These are phyloP conservation scores for Penicillium pancosmium DNA, from an alignment of 495 filamentous ascomycete species.

Conservation along the genomic window DNA sequence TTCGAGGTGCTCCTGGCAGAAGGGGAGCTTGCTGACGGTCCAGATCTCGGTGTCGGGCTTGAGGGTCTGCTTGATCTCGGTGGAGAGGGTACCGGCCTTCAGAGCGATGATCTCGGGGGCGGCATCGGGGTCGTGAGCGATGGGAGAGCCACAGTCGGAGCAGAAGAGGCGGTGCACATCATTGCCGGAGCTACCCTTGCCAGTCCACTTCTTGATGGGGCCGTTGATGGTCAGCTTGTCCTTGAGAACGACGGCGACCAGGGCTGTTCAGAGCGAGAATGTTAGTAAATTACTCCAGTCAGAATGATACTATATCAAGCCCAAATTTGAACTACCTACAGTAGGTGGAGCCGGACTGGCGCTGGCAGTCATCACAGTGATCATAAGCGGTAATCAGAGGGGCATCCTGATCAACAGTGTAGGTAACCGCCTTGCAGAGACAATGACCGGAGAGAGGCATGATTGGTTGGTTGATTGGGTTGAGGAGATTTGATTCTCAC, in stretches of 20 bases:
- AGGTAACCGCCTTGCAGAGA: constrained; percentile 70
- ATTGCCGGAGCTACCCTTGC: constrained; percentile 57
- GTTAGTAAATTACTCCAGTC: background rate
- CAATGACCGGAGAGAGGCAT: constrained; percentile 72
- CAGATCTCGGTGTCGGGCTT: constrained; percentile 74
- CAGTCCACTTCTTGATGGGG: constrained; percentile 62
- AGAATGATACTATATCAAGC: background rate
- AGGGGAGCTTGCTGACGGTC: constrained; percentile 67
- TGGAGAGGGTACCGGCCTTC: constrained; percentile 65
- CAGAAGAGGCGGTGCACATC: constrained; percentile 69
- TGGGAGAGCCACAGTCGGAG: constrained; percentile 67
- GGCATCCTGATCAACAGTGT: constrained; percentile 56
- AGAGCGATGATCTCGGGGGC: constrained; percentile 69
- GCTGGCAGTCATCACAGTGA: constrained; percentile 74
- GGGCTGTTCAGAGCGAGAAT: constrained; percentile 42
- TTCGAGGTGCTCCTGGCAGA: constrained; percentile 64
- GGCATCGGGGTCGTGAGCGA: constrained; percentile 69
- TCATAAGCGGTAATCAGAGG: constrained; percentile 64
- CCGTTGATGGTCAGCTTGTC: constrained; percentile 61
- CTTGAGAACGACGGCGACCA: constrained; percentile 67
- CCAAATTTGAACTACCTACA: constrained; percentile 41
- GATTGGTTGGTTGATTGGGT: constrained; percentile 26
- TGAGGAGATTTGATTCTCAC: background rate
- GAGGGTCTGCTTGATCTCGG: constrained; percentile 65
- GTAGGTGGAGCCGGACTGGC: constrained; percentile 68